Conservation (phyloP, 139 green algal genomes). For the Chlamydomonas sp. region DNA sequence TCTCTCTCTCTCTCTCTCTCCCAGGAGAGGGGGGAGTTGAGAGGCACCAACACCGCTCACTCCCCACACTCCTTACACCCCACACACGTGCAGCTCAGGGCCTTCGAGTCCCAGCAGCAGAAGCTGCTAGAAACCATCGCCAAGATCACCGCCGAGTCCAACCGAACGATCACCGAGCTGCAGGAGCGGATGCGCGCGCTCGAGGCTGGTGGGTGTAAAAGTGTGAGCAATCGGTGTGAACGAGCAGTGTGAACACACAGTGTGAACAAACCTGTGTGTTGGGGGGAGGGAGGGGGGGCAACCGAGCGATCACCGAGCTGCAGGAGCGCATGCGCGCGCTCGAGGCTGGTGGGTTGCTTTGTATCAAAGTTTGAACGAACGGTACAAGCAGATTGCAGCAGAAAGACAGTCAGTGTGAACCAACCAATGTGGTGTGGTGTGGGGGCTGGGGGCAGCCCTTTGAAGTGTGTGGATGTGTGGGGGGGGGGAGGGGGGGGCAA, state of each 20-base stretch:
- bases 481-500: no score
- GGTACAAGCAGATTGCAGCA: no score
- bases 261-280: background rate
- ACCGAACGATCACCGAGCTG: background rate
- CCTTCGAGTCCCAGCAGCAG: background rate
- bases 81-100: background rate
- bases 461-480: no score
- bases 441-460: no score
- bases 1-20: no score
- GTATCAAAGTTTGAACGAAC: no score
- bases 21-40: background rate
- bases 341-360: background rate
- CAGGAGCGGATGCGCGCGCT: background rate
- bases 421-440: no score
- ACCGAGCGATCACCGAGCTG: background rate
- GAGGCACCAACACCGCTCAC: background rate
- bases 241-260: no score
- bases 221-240: no score
- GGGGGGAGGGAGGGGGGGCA: background rate
- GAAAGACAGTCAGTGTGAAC: no score
- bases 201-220: background rate
- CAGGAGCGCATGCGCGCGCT: conserved; percentile 3
- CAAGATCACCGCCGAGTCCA: background rate
- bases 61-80: background rate
- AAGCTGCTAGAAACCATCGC: background rate